Evolutionary conservation across 768 basidiomycete genomes (phyloP), one percentile per base, ranked within the genome.

Genomic region (Candolleomyces aberdarensis): DNA sequence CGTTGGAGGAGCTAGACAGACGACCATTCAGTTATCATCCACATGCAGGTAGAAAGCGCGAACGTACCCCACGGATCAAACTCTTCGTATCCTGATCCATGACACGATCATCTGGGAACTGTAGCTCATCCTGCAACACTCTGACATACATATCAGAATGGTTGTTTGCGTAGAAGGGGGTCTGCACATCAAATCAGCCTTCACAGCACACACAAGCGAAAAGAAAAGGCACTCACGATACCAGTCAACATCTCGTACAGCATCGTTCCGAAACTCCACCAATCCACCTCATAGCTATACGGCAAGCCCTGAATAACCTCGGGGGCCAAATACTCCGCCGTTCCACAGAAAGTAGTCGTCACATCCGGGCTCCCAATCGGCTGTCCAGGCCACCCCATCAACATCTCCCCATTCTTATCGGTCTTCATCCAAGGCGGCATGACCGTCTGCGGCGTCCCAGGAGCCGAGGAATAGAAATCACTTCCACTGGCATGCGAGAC

Each of bases 261-360:
- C 91, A 98, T 96, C 63, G 96, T 98, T 40, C 96, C 96, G 68
- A 96, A 91, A 65, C 90, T 92, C 96, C 95, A 99, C 92, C 94
- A 96, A 72, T 98, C 96, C 20, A 96, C 94, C 65, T 95, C 93
- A 69, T 94, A 98, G 64, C 89, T 88, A 70, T 98, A 96, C 19
- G 88, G 83, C 66, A 91, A 73, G 1, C 95, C 92, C 68, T 94
- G 91, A 66, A 98, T 94, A 49, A 98, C 95, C 75, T 99, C 96
- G 0, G 97, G 97, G 13, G 97, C 94, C 7, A 97, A 84, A 67
- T 97, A 97, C 74, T 96, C 94, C 3, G 94, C 94, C n/a, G 94
- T 96, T 10, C 94, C 94, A 74, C 92, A 96, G 70, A 97, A 96
- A 8, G 95, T 95, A 26, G 79, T 86, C 20, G 95, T 95, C 58